phyloP scores from a whole-genome alignment of 495 filamentous ascomycete species.

The Daldinia grandis region DNA sequence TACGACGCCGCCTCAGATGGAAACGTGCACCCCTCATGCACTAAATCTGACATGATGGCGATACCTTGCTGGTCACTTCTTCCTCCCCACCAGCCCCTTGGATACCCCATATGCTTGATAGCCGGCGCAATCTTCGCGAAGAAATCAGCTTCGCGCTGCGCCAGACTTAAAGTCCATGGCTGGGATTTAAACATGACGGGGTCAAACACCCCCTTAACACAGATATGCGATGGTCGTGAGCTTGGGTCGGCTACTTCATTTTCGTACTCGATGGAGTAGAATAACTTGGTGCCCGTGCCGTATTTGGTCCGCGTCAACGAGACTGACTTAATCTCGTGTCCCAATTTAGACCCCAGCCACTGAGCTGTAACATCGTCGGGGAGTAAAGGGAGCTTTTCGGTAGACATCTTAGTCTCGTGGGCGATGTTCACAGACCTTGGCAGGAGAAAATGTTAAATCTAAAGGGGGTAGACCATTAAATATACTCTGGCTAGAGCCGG shows the following conservation, averaged over 20 bases:
- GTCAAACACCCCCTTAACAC: constrained; percentile 50
- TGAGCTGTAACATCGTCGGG: constrained; percentile 51
- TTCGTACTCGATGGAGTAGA: constrained; percentile 42
- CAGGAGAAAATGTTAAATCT: background rate
- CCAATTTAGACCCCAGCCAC: constrained; percentile 51
- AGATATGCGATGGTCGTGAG: constrained; percentile 39
- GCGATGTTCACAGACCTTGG: background rate
- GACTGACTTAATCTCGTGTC: constrained; percentile 44
- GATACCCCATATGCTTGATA: constrained; percentile 44
- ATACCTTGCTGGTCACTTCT: constrained; percentile 44
- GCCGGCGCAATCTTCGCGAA: constrained; percentile 45
- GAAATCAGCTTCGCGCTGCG: constrained; percentile 49
- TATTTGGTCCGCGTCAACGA: constrained; percentile 37
- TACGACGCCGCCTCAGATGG: constrained; percentile 44
- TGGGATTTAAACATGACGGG: constrained; percentile 42
- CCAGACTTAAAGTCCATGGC: constrained; percentile 48
- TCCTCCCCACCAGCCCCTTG: constrained; percentile 49
- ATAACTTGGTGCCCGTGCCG: constrained; percentile 48
- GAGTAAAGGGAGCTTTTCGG: constrained; percentile 45
- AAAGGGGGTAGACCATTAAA: background rate
- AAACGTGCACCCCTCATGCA: constrained; percentile 39
- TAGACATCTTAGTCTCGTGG: background rate
- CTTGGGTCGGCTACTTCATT: constrained; percentile 31
- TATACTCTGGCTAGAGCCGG: background rate
- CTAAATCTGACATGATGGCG: constrained; percentile 50